Conservation (phyloP, 805 yeast species). For the Saccharomycopsis guyanensis region DNA sequence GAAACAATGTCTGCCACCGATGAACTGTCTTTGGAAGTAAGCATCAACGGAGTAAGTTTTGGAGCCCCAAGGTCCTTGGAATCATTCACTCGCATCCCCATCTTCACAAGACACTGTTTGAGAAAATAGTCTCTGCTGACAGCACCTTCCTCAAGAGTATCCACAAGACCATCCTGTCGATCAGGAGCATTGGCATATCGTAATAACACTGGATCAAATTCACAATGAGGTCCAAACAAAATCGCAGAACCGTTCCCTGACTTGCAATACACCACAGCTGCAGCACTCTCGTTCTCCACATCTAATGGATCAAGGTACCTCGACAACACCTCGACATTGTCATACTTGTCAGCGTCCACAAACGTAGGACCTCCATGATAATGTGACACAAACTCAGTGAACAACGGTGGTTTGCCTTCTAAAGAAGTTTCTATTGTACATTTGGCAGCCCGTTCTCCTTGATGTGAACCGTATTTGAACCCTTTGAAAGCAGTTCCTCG, state of each 20-base stretch:
- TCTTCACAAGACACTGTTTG: constrained; percentile 42
- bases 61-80: constrained; percentile 46
- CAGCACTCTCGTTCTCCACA: constrained; percentile 38
- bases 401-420: not conserved
- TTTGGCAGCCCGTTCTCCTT: constrained; percentile 60
- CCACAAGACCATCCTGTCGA: constrained; percentile 30
- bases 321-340: constrained; percentile 67
- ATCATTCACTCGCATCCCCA: constrained; percentile 66
- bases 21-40: constrained; percentile 36
- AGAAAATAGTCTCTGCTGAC: constrained; percentile 47
- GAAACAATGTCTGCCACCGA: constrained; percentile 30
- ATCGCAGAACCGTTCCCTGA: constrained; percentile 73
- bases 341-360: constrained; percentile 57
- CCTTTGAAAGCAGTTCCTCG: constrained; percentile 81
- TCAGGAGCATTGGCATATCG: constrained; percentile 27
- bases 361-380: constrained; percentile 91
- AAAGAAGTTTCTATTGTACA: constrained; percentile 31
- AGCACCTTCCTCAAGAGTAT: constrained; percentile 37
- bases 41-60: constrained; percentile 55
- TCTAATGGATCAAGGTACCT: constrained; percentile 50
- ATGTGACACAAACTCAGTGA: constrained; percentile 31
- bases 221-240: constrained; percentile 86
- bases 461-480: constrained; percentile 67
- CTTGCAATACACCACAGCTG: constrained; percentile 65
- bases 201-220: constrained; percentile 55